Evolutionary conservation across 1,284 basidiomycete species (phyloP).

Genomic region (Testicularia cyperi): DNA sequence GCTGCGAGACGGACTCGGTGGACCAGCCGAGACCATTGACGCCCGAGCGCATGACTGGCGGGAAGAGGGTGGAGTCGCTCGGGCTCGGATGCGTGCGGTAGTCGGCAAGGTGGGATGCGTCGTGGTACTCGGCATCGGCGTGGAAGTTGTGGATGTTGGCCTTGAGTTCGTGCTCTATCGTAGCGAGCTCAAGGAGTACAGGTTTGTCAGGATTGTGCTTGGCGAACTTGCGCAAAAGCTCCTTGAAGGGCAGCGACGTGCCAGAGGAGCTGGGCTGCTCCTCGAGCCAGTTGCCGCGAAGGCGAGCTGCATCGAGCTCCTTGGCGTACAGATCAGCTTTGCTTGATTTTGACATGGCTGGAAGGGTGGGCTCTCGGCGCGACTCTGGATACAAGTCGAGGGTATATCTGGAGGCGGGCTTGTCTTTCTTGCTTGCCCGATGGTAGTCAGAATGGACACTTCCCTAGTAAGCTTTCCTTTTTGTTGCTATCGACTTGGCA

Average conservation of each 20-base stretch:
- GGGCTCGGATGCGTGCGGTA: constrained; percentile 18
- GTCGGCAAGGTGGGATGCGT: constrained; percentile 42
- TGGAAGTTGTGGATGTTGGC: constrained; percentile 26
- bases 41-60: constrained; percentile 33
- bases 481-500: too few relatives aligned
- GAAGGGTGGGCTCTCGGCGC: too few relatives aligned
- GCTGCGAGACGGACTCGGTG: constrained; percentile 19
- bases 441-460: too few relatives aligned
- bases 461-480: too few relatives aligned
- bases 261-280: constrained; percentile 28
- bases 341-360: too few relatives aligned
- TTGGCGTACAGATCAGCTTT: constrained; percentile 51
- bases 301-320: constrained; percentile 52
- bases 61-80: constrained; percentile 35
- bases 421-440: too few relatives aligned
- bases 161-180: constrained; percentile 43
- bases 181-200: constrained; percentile 25
- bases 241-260: constrained; percentile 42
- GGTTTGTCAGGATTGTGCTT: constrained; percentile 58
- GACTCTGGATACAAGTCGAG: too few relatives aligned
- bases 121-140: constrained; percentile 33
- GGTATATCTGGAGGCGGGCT: too few relatives aligned
- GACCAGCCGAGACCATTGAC: constrained; percentile 42
- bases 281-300: constrained; percentile 49
- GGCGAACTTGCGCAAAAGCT: constrained; percentile 58